Conservation (phyloP, 345 rosid genomes). For the Raphanus sativus region DNA sequence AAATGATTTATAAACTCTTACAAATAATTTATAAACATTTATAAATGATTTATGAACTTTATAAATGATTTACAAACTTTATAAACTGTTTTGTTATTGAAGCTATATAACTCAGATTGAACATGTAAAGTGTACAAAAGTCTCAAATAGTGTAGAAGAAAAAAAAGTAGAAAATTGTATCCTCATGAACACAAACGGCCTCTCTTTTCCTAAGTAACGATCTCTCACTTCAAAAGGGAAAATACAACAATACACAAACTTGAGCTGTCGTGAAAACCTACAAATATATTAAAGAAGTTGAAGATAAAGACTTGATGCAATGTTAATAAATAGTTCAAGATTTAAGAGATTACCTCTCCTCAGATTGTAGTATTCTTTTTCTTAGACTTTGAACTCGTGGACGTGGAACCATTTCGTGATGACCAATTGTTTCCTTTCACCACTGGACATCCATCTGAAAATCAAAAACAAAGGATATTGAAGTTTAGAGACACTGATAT, state of each 20-base stretch:
- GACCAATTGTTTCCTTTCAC: no score
- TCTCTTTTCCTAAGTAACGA: conserved; percentile 7
- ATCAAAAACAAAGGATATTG: no score
- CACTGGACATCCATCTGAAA: no score
- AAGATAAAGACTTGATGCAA: background rate
- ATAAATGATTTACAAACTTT: no score
- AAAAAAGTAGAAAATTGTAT: conserved; percentile 1
- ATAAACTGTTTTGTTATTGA: conserved; percentile 14
- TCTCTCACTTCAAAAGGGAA: conserved; percentile 18
- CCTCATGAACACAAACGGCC: conserved; percentile 20
- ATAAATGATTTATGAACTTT: no score
- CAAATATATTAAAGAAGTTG: background rate
- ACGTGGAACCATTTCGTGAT: no score
- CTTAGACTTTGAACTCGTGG: no score
- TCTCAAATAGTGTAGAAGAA: background rate
- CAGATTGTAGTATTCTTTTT: no score
- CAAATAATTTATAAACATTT: no score
- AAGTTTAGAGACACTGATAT: no score
- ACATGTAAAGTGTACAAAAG: conserved; percentile 18
- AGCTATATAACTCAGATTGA: background rate
- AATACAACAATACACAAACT: conserved; percentile 18
- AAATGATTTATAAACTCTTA: no score
- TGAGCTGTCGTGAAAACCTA: conserved; percentile 5
- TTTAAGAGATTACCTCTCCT: conserved; percentile 20
- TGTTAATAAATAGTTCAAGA: background rate